Percentiles rank a stretch among this genome's conserved stretches.
Evolutionary conservation across 2,329 filamentous ascomycete species (phyloP).

Genomic region (Rutstroemia sp.): DNA sequence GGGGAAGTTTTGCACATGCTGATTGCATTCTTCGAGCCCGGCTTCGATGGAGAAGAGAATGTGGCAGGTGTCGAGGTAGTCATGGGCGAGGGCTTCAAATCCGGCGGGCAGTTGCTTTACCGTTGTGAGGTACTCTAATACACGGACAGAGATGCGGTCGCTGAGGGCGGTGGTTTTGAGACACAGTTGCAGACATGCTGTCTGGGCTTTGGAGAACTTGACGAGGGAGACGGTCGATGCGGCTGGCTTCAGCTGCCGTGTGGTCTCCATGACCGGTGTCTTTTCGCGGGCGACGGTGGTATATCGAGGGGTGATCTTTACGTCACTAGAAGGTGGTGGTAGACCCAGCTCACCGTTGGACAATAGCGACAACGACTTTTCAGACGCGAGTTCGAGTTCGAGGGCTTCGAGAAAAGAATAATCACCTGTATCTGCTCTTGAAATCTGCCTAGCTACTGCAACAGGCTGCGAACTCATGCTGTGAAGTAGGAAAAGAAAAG

Average conservation of each 20-base stretch:
- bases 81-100: constrained; percentile 53
- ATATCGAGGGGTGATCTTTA: neutral
- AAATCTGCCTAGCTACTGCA: neutral
- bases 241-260: neutral
- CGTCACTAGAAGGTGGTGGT: neutral
- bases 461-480: constrained; percentile 2
- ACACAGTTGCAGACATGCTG: constrained; percentile 41
- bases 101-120: constrained; percentile 47
- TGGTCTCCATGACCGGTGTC: neutral
- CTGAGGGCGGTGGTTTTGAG: constrained; percentile 51
- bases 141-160: constrained; percentile 56
- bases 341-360: neutral
- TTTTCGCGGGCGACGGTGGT: neutral
- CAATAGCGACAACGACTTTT: neutral
- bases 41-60: constrained; percentile 63
- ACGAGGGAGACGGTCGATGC: neutral
- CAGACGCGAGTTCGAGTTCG: neutral
- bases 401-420: constrained; percentile 4
- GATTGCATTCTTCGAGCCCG: constrained; percentile 49
- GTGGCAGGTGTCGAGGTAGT: constrained; percentile 60
- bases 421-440: neutral
- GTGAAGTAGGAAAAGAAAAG: too few relatives aligned
- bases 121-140: constrained; percentile 56
- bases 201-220: constrained; percentile 15
- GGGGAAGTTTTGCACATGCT: constrained; percentile 46